Evolutionary conservation across 164 flowering plant species (phyloP), one percentile per base, ranked within the genome.

Genomic region (Berberis thunbergii): DNA sequence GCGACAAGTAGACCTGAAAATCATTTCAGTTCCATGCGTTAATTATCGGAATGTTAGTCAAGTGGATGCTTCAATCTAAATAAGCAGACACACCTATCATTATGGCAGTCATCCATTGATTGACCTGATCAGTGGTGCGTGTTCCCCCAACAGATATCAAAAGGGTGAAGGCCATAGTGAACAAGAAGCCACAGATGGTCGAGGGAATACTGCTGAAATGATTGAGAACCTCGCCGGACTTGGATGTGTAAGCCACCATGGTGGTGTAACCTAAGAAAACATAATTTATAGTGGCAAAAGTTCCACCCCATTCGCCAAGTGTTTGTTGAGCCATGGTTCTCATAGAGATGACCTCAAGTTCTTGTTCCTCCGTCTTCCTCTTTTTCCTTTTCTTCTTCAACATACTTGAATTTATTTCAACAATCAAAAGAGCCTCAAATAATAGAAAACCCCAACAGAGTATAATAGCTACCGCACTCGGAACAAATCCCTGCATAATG

Each of bases 271-370:
- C 88, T 64, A 89, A 77, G 84, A 89, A 85, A 45, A 86, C 70
- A 73, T 83, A 86, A 54, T 68, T 76, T 1, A 71, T 53, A 26
- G 89, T 78, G 39, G 83, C 89, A 38, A 87, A 43, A 54, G 58
- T 66, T 43, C 91, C 93, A 62, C 93, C 91, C 78, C 76, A 79
- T 63, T 78, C 79, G 60, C 91, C 93, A 56, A 87, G 74, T 39
- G 91, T 84, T 69, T 86, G 87, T 76, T 87, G 83, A 2, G 96
- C 89, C 93, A 89, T 87, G 7, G 89, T 89, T 72, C 86, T 83
- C 26, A 87, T 76, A 39, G 96, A 89, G 54, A 89, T 81, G 6
- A 80, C 72, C 64, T 81, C 83, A 43, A 83, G 56, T 43, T 76
- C 86, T 65, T 61, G 69, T 12, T 72, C 79, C 48, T 64, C 73